Base-by-base conservation (phyloP, 768 basidiomycete genomes). In the Russula sp. region DNA sequence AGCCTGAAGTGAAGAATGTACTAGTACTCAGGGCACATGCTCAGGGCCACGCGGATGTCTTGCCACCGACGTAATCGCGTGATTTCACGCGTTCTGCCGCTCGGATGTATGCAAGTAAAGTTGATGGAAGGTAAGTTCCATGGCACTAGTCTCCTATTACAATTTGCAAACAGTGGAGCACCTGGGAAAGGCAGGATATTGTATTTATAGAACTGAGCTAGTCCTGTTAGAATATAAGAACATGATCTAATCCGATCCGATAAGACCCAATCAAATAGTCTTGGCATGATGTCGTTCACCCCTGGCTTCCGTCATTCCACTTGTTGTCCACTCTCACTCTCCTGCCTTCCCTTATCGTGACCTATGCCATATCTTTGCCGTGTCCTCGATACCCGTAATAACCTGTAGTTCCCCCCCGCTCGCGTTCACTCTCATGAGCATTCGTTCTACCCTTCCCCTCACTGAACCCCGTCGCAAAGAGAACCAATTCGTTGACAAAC, bases 401-500 rank as follows among this genome's bases (percentile, higher is more conserved):
- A 22, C 61, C 31, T 37, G 9, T 34, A 32, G n/a, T 47, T 14
- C 20, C 9, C 34, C 35, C 35, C 10, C 51, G 44, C 50, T 37
- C 51, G 14, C 44, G 22, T 27, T 35, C n/a, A 35, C 45, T 54
- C 57, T 34, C 52, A 59, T 64, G 62, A 66, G 45, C 42, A 10
- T 50, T 50, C 62, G 53, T 31, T 39, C 65, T n/a, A 55, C 35
- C 40, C n/a, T 50, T 44, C 40, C 59, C 11, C 34, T 18, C 49
- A 50, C 54, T 20, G 63, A 60, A 44, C 58, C 63, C 6, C 58
- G 58, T 50, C 63, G 63, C 62, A 87, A 82, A 71, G 85, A 88
- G 71, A 79, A 76, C 60, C 80, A 80, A 54, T 88, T 87, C 70
- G 70, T 80, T 48, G 71, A 74, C 67, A 87, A 85, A 68, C 71